Evolutionary conservation across 2,329 filamentous ascomycete genomes (phyloP), one percentile per base, ranked within the genome.

Genomic region (Fusarium pseudonygamai): DNA sequence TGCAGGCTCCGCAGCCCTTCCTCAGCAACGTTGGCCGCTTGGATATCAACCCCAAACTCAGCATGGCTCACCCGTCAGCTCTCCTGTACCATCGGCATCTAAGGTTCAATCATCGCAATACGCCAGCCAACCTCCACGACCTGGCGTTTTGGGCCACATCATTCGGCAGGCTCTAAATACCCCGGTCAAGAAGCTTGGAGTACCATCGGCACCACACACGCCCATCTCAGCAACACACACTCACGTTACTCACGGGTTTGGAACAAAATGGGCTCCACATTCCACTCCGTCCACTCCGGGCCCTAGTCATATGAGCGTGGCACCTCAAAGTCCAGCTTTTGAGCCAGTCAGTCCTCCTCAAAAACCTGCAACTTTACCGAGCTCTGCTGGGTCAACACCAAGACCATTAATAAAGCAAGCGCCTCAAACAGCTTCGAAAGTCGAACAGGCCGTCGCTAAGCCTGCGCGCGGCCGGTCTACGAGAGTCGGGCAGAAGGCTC

Each of bases 291-390:
- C 89, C 9, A 92, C 90, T 4, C 90, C 90, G 5, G 79, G 80
- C 24, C 83, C 81, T 6, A 77, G 80, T 12, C 83, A 81, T 15
- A 71, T 80, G 16, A 67, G 75, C 32, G 75, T 66, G 24, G 84
- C 85, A 52, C 79, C 84, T 22, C 83, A 84, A 39, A 88, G 88
- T 65, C 90, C 90, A 6, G 84, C 85, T 7, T 86, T 83, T 64
- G 90, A 92, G 73, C 89, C 89, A 1, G 82, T 91, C 8, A 92
- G 89, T 70, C 90, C 90, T 6, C 83, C 88, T 3, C 78, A 82
- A 47, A 81, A 80, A 36, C 78, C 82, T 53, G 79, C 83, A 39
- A 81, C 83, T 22, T 67, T 84, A 20, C 78, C 82, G 24, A 81
- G 80, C 46, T 75, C 79, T 42, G 42, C 75, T 28, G 71, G 59